Conservation (phyloP, 2,329 filamentous ascomycete genomes). For the Cladophialophora psammophila region DNA sequence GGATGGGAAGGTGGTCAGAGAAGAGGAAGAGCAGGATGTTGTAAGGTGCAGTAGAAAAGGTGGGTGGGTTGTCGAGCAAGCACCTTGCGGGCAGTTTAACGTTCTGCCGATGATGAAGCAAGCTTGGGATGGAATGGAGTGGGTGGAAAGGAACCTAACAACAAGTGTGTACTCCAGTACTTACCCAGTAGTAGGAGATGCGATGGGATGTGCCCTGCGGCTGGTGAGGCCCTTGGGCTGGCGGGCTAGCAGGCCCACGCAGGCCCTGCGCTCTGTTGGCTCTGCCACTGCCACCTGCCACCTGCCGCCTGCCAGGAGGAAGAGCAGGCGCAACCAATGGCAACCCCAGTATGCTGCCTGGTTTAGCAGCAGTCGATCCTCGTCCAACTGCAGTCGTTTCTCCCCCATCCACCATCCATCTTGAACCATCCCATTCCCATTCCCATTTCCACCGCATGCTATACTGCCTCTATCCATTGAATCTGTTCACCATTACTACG, state of each 20-base stretch:
- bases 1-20: neutral
- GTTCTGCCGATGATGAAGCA: conserved; percentile 3
- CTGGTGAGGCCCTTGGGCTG: neutral
- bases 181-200: neutral
- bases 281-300: conserved; percentile 2
- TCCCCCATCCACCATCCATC: conserved; percentile 2
- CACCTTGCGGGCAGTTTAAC: neutral
- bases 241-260: too few species aligned
- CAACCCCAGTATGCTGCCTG: conserved; percentile 12
- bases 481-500: conserved; percentile 23
- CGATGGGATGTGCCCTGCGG: conserved; percentile 4
- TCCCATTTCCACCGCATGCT: conserved; percentile 15
- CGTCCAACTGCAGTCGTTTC: conserved; percentile 1
- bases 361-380: conserved; percentile 14
- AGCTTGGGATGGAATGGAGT: neutral
- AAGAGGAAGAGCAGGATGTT: neutral
- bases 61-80: neutral
- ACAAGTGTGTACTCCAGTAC: too few species aligned
- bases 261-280: neutral
- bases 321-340: conserved; percentile 18
- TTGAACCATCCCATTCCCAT: conserved; percentile 13
- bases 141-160: neutral
- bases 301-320: neutral
- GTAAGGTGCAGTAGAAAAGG: neutral
- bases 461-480: conserved; percentile 8